Conservation (phyloP, 2,329 filamentous ascomycete genomes). For the Kalaharituber pfeilii region DNA sequence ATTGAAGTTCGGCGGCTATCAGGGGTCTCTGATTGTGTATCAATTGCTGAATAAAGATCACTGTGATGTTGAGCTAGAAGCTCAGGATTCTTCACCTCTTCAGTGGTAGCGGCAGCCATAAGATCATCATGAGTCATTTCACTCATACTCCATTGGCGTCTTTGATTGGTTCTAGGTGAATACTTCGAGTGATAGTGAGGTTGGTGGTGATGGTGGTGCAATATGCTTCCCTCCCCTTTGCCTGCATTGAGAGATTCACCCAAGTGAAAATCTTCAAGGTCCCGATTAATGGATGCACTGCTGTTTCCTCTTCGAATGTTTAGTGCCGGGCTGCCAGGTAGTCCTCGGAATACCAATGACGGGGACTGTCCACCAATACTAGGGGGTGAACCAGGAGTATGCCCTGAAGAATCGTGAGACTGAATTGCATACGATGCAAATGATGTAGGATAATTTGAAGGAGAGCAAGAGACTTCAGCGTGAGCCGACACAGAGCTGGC, state of each 20-base stretch:
- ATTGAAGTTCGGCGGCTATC: not conserved
- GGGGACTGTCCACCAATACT: not conserved
- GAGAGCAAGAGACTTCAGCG: slow-evolving; percentile 9
- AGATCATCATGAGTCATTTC: not conserved
- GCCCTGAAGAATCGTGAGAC: not conserved
- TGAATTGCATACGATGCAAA: slow-evolving; percentile 4
- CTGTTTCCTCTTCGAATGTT: slow-evolving; percentile 12
- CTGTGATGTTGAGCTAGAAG: not conserved
- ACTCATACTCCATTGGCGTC: slow-evolving; percentile 6
- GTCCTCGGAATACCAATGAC: slow-evolving; percentile 3
- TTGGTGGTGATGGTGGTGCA: slow-evolving; percentile 17
- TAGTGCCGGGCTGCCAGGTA: slow-evolving; percentile 9
- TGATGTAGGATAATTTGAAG: slow-evolving; percentile 10
- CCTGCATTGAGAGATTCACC: slow-evolving; percentile 5
- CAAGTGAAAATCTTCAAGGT: slow-evolving; percentile 2
- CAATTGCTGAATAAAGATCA: not conserved
- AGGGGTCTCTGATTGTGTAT: not conserved
- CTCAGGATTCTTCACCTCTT: not conserved
- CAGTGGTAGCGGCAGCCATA: not conserved
- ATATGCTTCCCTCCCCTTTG: slow-evolving; percentile 6
- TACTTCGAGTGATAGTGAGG: slow-evolving; percentile 12
- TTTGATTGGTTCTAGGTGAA: slow-evolving; percentile 14
- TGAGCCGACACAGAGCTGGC: slow-evolving; percentile 1
- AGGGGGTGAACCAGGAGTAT: slow-evolving; percentile 4
- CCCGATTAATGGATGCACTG: slow-evolving; percentile 9